Evolutionary conservation across 805 yeast species (phyloP).

Genomic region (Wickerhamiella galacta): DNA sequence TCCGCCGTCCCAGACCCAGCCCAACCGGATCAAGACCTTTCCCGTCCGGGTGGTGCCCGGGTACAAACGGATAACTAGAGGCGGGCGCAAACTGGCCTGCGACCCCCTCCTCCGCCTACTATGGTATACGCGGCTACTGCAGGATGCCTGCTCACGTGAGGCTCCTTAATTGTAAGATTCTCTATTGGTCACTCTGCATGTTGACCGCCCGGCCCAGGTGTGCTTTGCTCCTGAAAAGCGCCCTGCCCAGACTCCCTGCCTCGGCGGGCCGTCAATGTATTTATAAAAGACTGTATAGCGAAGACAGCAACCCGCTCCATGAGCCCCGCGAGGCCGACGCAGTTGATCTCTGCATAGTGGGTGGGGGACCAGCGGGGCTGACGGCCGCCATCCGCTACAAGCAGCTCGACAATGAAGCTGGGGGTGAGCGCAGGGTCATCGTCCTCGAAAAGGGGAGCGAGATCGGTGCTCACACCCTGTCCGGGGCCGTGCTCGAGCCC

Average conservation of each 20-base stretch:
- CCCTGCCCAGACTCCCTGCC: not conserved
- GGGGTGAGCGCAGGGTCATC: conserved; percentile 65
- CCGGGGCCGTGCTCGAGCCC: conserved; percentile 93
- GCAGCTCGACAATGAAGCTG: conserved; percentile 57
- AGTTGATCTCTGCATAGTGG: conserved; percentile 90
- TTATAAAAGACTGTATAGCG: not conserved
- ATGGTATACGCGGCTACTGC: too few relatives aligned
- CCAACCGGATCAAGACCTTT: too few relatives aligned
- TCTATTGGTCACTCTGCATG: not conserved
- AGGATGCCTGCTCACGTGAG: too few relatives aligned
- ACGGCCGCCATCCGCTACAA: conserved; percentile 84
- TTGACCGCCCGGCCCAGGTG: not conserved
- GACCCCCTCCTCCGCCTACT: too few relatives aligned
- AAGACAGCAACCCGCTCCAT: not conserved
- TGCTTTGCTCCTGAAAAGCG: not conserved
- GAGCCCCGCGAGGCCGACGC: conserved; percentile 67
- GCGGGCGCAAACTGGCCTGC: too few relatives aligned
- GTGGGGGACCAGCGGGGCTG: conserved; percentile 96
- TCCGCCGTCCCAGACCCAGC: too few relatives aligned
- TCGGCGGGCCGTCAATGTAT: too few relatives aligned
- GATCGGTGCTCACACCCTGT: conserved; percentile 79
- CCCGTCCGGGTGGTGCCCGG: too few relatives aligned
- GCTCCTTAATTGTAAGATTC: not conserved
- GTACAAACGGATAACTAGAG: too few relatives aligned
- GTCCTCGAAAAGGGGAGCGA: conserved; percentile 87